Base-by-base conservation (phyloP, 2,329 filamentous ascomycete genomes). In the Ophiostoma perfectum region DNA sequence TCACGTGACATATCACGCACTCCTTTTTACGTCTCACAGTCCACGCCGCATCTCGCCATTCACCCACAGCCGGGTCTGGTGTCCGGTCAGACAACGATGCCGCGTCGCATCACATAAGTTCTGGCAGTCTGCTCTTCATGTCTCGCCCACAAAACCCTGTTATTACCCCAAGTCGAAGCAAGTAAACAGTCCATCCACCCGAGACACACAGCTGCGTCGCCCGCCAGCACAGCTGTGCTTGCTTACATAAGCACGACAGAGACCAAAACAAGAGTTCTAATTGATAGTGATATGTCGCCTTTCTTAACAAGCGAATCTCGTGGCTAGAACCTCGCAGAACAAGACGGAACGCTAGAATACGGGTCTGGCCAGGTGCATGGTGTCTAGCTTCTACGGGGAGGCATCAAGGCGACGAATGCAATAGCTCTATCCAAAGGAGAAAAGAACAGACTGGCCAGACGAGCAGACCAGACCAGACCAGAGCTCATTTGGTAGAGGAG, bases 391-490 rank as follows among this genome's bases (percentile, higher is more conserved):
- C 47, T 2, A 52, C 16, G 3, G 47, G 49, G 49, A 55, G 49
- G 49, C 49, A 55, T 11, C 49, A 55, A 55, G n/a, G 49, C 49
- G 49, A 55, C 49, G 49, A 55, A 55, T 55, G n/a, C 18, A 55
- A 55, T 55, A 55, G 49, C 49, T 55, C n/a, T 52, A 52, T n/a
- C 49, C n/a, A 60, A 38, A 60, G 6, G 27, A 11, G 55, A 60
- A 60, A 60, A 60, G 55, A 60, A 60, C 55, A 60, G 55, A 60
- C 55, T 60, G 55, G 55, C 55, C 55, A 60, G 55, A 60, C 55
- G 27, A 60, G 27, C 47, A 49, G 47, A 49, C 14, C 2, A 16
- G 45, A 18, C 18, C n/a, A 60, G 55, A 12, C 27, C n/a, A 52
- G 18, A 58, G 55, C 55, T 60, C 55, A 60, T 60, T 60, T 60